phyloP scores from a whole-genome alignment of 164 flowering plant species.

The Chloranthus sessilifolius region DNA sequence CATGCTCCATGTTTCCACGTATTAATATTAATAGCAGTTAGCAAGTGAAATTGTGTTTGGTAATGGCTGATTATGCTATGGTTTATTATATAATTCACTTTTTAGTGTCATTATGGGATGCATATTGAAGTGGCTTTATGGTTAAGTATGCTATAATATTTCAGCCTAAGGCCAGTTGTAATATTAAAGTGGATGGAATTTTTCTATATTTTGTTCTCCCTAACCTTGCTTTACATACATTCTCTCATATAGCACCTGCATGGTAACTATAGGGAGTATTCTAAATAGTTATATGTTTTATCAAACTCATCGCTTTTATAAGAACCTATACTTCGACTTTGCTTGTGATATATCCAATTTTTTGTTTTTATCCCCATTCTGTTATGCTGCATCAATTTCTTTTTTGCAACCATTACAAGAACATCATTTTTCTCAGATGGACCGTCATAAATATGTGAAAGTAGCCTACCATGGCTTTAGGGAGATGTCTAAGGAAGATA shows the following conservation, averaged over 20 bases:
- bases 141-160: no score
- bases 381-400: no score
- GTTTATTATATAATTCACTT: no score
- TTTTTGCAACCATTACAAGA: neutral
- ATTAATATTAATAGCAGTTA: no score
- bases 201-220: neutral
- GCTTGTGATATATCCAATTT: no score
- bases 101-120: no score
- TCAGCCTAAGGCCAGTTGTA: no score
- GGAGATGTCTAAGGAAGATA: constrained; percentile 88
- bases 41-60: no score
- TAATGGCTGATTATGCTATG: no score
- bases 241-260: neutral
- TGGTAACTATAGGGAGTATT: neutral
- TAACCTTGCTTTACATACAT: neutral
- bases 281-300: neutral
- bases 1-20: no score
- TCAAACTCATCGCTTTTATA: neutral
- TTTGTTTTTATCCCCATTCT: neutral
- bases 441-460: constrained; percentile 95
- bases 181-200: no score
- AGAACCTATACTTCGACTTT: neutral
- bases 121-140: no score
- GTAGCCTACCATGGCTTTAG: constrained; percentile 96
- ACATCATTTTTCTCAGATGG: constrained; percentile 58